Base-by-base conservation (phyloP, 331 rosid genomes). In the Cydonia oblonga region DNA sequence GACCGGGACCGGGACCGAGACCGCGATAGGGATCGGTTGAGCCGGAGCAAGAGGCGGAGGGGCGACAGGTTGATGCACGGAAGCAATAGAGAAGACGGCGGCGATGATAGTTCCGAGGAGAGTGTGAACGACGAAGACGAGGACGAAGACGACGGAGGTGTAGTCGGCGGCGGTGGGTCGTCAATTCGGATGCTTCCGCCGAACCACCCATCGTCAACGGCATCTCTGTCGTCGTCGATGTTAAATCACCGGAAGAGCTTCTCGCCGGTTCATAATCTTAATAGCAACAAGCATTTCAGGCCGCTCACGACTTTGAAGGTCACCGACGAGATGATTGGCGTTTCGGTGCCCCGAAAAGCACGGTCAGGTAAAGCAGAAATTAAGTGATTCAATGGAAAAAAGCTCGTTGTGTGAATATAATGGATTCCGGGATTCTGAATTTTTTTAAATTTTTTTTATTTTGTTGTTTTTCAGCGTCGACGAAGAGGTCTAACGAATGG, bases 271-370 rank as follows among this genome's bases (percentile, higher is more conserved):
- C 78, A 86, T 74, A 92, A 85, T 85, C 23, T 63, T 4, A 80
- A 66, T 35, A 71, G 29, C 46, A 71, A 40, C 7, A 71, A 72
- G 68, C 76, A 60, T 74, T 88, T 87, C 74, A 81, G 96, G 75
- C 81, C 88, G 69, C 72, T 87, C 42, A 86, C 90, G 80, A 53
- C 87, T 84, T 90, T 87, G 96, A 92, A 90, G 72, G 87, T 88
- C 65, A 85, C 98, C 78, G 96, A 92, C 70, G 98, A 92, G 67
- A 92, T 90, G 98, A 92, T 92, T 83, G 96, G 96, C 13, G 96
- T 88, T 25, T 77, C 90, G 23, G 91, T 92, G 5, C 98, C 98
- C 1, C 82, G 98, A 35, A 92, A 86, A 75, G 98, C 98, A 68
- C 98, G 98, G 74, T 87, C 98, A 77, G 98, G 98, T 86, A 84